Evolutionary conservation across 148 eudicot species (phyloP), one percentile per base, ranked within the genome.

Genomic region (Mesembryanthemum crystallinum): DNA sequence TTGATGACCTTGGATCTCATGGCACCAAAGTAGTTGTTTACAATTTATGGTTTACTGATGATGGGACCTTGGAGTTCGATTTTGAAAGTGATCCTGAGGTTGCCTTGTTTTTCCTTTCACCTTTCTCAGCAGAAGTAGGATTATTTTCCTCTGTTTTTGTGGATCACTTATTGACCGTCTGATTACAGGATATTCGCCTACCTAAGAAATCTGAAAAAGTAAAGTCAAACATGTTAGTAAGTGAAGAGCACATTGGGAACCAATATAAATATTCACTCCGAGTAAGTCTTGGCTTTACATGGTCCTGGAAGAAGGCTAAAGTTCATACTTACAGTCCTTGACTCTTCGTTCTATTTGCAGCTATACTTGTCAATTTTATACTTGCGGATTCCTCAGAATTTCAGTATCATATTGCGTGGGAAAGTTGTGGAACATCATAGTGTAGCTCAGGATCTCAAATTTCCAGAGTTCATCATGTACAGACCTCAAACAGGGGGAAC

Each of bases 331-430:
- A 60, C 54, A 27, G 24, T 64, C 67, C 66, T 2, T 35, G 6
- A 2, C 39, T 35, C 39, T 6, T 42, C 23, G 51, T 73, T 24
- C 73, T 76, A 18, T 33, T 25, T 80, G 75, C 92, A 94, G 98
- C 89, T 86, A 49, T 94, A 94, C 79, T 79, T 94, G 81, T 92
- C 98, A 59, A 83, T 94, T 72, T 80, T 94, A 76, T 94, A 94
- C 83, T 81, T 92, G 86, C 87, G 86, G 75, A 64, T 88, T 71
- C 97, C 98, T 25, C 80, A 82, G 68, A 90, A 39, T 72, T 94
- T 94, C 73, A 61, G 75, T 64, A 89, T 92, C 45, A 30, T 85
- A 52, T 85, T 94, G 84, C 94, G 98, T 59, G 97, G 98, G 42
- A 80, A 71, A 72, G 82, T 80, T 81, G 91, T 94, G 69, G 80